A percentile compares a stretch with the other conserved stretches of the same genome.
Conservation (phyloP, 2,329 filamentous ascomycete species). For the Stagonosporopsis chrysanthemi region DNA sequence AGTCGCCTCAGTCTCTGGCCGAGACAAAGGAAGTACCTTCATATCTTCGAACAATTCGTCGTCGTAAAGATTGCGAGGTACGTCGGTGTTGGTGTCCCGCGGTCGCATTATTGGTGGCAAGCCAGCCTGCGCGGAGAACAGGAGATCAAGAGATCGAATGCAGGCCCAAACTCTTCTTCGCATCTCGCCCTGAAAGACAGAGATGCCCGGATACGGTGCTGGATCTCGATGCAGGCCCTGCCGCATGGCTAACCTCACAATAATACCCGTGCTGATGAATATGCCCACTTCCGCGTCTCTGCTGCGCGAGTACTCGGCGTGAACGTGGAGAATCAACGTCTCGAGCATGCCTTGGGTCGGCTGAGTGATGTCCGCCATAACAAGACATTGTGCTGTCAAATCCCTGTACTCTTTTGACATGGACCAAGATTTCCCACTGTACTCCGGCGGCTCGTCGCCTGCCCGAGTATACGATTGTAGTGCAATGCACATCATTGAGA, state of each 20-base stretch:
- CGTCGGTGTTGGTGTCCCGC: slow-evolving; percentile 75
- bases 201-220: slow-evolving; percentile 74
- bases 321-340: slow-evolving; percentile 76
- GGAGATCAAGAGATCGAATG: slow-evolving; percentile 74
- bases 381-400: slow-evolving; percentile 78
- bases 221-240: slow-evolving; percentile 83
- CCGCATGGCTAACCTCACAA: slow-evolving; percentile 69
- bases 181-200: slow-evolving; percentile 79
- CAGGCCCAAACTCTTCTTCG: slow-evolving; percentile 70
- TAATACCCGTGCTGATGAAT: slow-evolving; percentile 66
- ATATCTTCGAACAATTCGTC: slow-evolving; percentile 77
- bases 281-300: slow-evolving; percentile 77
- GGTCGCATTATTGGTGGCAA: slow-evolving; percentile 72
- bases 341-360: slow-evolving; percentile 79
- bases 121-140: slow-evolving; percentile 77
- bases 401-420: slow-evolving; percentile 66
- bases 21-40: slow-evolving; percentile 70
- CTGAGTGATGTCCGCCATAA: slow-evolving; percentile 78
- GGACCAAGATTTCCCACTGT: slow-evolving; percentile 68
- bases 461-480: slow-evolving; percentile 81
- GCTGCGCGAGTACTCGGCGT: slow-evolving; percentile 76
- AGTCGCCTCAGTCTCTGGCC: slow-evolving; percentile 74
- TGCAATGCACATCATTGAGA: slow-evolving; percentile 77
- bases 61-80: slow-evolving; percentile 81
- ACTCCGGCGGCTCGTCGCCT: slow-evolving; percentile 80